Evolutionary conservation across 805 yeast species (phyloP), one percentile per base, ranked within the genome.

Genomic region (baker's yeast (Saccharomyces cerevisiae)): DNA sequence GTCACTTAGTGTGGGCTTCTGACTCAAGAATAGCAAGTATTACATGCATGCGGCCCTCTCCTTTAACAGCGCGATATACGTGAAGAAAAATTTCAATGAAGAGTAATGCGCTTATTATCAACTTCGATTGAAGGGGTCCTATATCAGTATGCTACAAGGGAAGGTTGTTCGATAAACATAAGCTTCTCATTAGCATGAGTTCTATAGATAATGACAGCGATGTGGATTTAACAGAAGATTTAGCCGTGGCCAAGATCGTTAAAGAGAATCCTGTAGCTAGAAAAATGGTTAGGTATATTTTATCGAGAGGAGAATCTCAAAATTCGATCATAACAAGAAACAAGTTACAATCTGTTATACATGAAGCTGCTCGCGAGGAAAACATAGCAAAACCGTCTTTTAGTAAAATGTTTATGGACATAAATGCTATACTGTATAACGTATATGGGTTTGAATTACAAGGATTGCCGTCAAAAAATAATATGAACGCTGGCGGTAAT

Each of bases 401-500:
- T 50, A 52, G 49, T 2, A 11, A 5, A 2, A 30, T 65, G n/a
- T 59, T 55, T 17, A 49, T 26, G 11, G 55, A 56, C 14, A 51
- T 63, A 17, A 64, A 67, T 49, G 17, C 27, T 5, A 59, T 66
- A 6, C 48, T 68, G n/a, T 47, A n/a, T 6, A 64, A 61, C 53
- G 58, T 65, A 11, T 67, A 59, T 53, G 70, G 71, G 8, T 67
- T 61, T 51, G 55, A 59, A 24, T 36, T 68, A 24, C 51, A 49
- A 28, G 65, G 69, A 1, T 51, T 63, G 46, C 58, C 56, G 27
- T 54, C 66, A 17, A 60, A 54, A 30, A 30, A 21, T 8, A 59
- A 52, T 24, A 31, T 21, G 10, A 48, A 32, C 21, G 32, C 17
- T 11, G 30, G 46, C 10, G 47, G 27, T 10, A 41, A 46, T 24